A percentile compares a stretch with the other conserved stretches of the same genome.
Conservation (phyloP, 192 early-diverging fungal species). For the Podila verticillata region DNA sequence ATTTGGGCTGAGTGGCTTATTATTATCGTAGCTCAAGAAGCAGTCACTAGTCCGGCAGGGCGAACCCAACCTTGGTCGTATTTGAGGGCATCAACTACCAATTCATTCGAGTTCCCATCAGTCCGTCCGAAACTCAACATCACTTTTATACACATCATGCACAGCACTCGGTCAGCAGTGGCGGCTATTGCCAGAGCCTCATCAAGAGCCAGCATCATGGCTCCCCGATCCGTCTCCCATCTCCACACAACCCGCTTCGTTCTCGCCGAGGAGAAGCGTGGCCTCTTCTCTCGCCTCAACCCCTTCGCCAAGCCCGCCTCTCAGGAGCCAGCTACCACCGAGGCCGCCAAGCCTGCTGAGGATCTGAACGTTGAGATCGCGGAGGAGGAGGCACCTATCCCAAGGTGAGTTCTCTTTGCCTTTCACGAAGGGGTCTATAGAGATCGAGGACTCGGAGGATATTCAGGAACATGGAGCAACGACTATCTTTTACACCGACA, state of each 20-base stretch:
- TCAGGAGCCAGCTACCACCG: background rate
- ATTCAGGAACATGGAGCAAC: background rate
- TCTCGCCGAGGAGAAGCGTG: conserved; percentile 35
- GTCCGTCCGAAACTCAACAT: background rate
- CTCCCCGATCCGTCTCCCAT: background rate
- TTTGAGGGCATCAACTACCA: background rate
- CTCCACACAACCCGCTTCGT: conserved; percentile 21
- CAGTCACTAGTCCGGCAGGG: conserved; percentile 2
- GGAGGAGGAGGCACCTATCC: conserved; percentile 16
- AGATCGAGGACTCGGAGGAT: background rate
- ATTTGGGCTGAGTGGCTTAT: background rate
- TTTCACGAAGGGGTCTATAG: background rate
- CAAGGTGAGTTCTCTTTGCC: conserved; percentile 11
- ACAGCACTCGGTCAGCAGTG: conserved; percentile 5
- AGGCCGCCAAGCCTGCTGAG: conserved; percentile 8
- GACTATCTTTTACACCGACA: background rate
- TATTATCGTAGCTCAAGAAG: background rate
- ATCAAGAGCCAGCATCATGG: background rate
- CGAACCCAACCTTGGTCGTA: background rate
- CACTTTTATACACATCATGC: background rate
- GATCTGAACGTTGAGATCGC: conserved; percentile 43
- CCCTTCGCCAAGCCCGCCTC: conserved; percentile 31
- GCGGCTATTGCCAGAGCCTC: conserved; percentile 3
- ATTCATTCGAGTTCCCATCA: background rate
- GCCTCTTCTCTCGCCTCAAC: conserved; percentile 47